phyloP scores from a whole-genome alignment of 768 basidiomycete species.

The Mycena chlorophos region DNA sequence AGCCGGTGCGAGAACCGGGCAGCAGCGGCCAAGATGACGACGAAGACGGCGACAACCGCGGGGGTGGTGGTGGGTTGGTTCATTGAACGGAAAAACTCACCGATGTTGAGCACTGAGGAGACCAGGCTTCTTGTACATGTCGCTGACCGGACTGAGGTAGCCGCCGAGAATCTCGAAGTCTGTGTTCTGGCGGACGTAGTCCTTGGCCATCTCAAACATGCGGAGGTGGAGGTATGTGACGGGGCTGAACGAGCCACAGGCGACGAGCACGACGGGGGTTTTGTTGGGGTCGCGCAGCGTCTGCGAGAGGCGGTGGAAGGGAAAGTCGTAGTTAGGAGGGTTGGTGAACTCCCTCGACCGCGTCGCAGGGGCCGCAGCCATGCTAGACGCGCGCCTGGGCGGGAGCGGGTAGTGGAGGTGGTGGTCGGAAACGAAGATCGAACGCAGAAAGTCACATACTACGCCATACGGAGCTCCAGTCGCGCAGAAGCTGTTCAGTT shows the following conservation, averaged over 20 bases:
- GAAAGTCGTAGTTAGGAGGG: conserved; percentile 68
- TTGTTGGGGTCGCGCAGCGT: conserved; percentile 62
- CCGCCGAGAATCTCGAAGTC: conserved; percentile 93
- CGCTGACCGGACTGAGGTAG: conserved; percentile 94
- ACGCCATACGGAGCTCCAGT: neutral
- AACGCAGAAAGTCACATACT: conserved; percentile 12
- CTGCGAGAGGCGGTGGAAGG: conserved; percentile 60
- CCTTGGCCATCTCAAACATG: conserved; percentile 99
- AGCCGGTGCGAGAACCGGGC: conserved; percentile 26
- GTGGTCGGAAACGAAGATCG: conserved; percentile 11
- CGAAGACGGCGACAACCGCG: neutral
- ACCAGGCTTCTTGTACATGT: conserved; percentile 96
- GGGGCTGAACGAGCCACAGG: conserved; percentile 97
- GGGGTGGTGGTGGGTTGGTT: neutral
- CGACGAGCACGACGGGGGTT: conserved; percentile 91
- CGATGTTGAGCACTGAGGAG: conserved; percentile 84
- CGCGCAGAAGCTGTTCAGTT: too few relatives aligned
- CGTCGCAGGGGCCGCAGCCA: conserved; percentile 32
- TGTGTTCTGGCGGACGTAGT: conserved; percentile 90
- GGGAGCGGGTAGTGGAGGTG: conserved; percentile 11
- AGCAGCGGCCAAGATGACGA: too few relatives aligned
- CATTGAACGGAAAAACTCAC: conserved; percentile 48
- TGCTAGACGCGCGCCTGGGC: conserved; percentile 17
- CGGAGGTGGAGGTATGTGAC: conserved; percentile 97
- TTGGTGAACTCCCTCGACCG: conserved; percentile 50